These are phyloP conservation scores for Narthecium ossifragum DNA, from an alignment of 106 monocot species.

Conservation along the genomic window DNA sequence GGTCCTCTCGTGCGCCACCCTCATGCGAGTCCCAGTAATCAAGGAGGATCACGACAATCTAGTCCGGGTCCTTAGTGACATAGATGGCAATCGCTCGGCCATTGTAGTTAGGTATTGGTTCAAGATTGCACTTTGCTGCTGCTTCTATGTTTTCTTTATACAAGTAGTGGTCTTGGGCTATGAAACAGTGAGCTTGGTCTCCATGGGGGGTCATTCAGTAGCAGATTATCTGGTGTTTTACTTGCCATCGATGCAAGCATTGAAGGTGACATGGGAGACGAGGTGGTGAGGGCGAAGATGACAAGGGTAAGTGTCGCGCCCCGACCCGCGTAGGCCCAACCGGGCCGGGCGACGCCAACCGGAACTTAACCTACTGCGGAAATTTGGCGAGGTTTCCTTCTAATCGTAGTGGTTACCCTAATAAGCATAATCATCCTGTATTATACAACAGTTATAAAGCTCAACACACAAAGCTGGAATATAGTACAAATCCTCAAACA, in stretches of 20 bases:
- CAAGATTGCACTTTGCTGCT: conserved; percentile 26
- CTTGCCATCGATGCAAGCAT: conserved; percentile 38
- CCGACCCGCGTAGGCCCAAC: too few species aligned
- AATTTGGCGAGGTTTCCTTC: too few species aligned
- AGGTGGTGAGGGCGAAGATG: too few species aligned
- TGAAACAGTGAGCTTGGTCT: conserved; percentile 23
- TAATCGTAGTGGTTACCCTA: too few species aligned
- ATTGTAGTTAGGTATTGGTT: conserved; percentile 27
- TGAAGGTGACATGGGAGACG: too few species aligned
- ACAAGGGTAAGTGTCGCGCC: too few species aligned
- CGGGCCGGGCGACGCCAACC: too few species aligned
- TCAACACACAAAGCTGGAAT: too few species aligned
- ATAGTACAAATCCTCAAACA: too few species aligned
- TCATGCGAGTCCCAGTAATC: conserved; percentile 5
- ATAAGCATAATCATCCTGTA: too few species aligned
- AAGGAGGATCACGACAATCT: conserved; percentile 13
- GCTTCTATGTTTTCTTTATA: conserved; percentile 34
- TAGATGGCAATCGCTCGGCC: conserved; percentile 3
- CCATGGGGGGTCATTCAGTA: not conserved
- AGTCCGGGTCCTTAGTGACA: not conserved
- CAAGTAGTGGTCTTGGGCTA: conserved; percentile 37
- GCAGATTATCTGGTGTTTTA: conserved; percentile 23
- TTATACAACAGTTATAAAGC: too few species aligned
- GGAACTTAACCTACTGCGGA: too few species aligned
- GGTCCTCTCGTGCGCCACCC: conserved; percentile 12